Evolutionary conservation across 2,329 filamentous ascomycete genomes (phyloP).

Genomic region (Fusarium neocosmosporiellum): DNA sequence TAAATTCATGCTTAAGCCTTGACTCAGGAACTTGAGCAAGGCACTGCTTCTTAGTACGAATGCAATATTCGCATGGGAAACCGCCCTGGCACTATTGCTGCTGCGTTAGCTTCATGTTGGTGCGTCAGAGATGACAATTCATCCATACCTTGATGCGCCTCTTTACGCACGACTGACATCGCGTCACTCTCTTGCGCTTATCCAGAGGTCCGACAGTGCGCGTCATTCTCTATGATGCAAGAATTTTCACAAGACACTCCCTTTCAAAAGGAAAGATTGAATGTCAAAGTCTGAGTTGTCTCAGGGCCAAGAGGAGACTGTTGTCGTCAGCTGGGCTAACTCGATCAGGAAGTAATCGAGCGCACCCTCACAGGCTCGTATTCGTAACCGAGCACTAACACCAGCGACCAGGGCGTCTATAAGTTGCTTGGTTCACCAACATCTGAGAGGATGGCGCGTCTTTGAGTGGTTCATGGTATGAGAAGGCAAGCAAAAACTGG

Average conservation of each 20-base stretch:
- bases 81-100: conserved; percentile 38
- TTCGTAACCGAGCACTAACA: not conserved
- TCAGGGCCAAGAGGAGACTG: not conserved
- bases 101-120: not conserved
- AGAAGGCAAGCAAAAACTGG: not conserved
- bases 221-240: not conserved
- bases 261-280: not conserved
- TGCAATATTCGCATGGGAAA: conserved; percentile 42
- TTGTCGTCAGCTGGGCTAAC: not conserved
- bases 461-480: not conserved
- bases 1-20: conserved; percentile 10
- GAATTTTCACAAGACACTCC: not conserved
- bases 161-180: conserved; percentile 42
- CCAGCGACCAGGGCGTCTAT: not conserved
- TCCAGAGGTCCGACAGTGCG: conserved; percentile 42
- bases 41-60: conserved; percentile 39
- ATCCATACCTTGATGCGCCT: conserved; percentile 42
- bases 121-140: not conserved
- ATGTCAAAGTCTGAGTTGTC: not conserved
- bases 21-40: conserved; percentile 3
- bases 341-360: conserved; percentile 20
- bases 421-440: not conserved
- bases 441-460: not conserved
- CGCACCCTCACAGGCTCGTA: conserved; percentile 7
- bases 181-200: conserved; percentile 36